Evolutionary conservation across 257 asterid genomes (phyloP), one percentile per base, ranked within the genome.

Genomic region (Solanum microdontum): DNA sequence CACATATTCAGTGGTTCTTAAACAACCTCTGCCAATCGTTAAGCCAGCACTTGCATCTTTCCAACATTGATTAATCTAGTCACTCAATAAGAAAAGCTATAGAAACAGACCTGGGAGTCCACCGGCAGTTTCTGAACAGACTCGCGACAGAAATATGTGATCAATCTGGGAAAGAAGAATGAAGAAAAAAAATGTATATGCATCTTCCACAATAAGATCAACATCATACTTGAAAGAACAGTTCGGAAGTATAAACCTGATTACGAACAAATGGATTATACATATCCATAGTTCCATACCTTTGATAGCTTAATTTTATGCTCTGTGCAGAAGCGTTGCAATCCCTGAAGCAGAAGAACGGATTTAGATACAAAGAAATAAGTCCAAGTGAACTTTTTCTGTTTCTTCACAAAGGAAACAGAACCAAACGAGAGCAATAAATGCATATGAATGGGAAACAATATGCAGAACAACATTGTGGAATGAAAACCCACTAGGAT

Each of bases 61-160:
- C 39, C 85, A 45, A 37, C 17, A 26, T 17, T 80, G 69, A 48
- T 28, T 82, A 37, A 82, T 82, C 85, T 48, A 82, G 43, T 14
- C 85, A 82, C 28, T 48, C 70, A 30, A 84, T 33, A 60, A n/a
- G 66, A 19, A 32, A 82, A 77, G 51, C 58, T 60, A 34, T 40
- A 48, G 85, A 28, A 84, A 84, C 91, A 86, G 75, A 95, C 98
- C 99, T 87, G 99, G 98, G 88, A 95, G 98, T 82, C 99, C 99
- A 88, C 99, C 99, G 33, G 99, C 96, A 89, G 99, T 97, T 94
- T 96, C 99, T 24, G 99, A 95, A 94, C 99, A 94, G 45, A 96
- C 99, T 37, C 98, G 98, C 14, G 99, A 95, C 73, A 97, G 94
- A 91, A 94, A 96, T 89, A 97, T 93, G 92, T 97, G 98, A 95